Evolutionary conservation across 192 early-diverging fungal genomes (phyloP).

Genomic region (Backusella tuberculispora): DNA sequence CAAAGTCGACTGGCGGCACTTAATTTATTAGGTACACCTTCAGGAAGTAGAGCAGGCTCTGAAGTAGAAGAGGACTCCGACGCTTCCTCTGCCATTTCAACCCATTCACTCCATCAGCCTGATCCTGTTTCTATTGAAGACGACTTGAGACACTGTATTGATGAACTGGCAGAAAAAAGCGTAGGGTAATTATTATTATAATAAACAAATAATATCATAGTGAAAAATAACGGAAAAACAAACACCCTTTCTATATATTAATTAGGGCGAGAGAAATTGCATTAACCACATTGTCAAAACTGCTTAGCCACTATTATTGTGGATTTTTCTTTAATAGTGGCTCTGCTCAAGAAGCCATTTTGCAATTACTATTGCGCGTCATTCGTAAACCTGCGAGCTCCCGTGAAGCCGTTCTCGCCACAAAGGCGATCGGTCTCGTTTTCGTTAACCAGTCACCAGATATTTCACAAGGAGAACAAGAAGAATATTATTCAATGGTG

Average conservation of each 20-base stretch:
- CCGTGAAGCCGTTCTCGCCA: slow-evolving; percentile 1
- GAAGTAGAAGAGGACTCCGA: slow-evolving; percentile 1
- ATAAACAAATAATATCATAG: slow-evolving; percentile 1
- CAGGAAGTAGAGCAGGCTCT: background rate
- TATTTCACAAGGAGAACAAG: slow-evolving; percentile 4
- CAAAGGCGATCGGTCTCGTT: background rate
- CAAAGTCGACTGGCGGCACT: slow-evolving; percentile 1
- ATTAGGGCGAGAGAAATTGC: background rate
- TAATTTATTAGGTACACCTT: background rate
- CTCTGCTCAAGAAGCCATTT: background rate
- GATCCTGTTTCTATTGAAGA: background rate
- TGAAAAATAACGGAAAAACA: background rate
- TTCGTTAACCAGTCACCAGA: slow-evolving; percentile 13
- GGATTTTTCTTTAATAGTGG: background rate
- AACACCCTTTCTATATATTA: background rate
- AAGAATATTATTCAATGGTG: slow-evolving; percentile 1
- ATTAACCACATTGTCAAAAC: background rate
- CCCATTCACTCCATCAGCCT: background rate
- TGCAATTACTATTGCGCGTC: background rate
- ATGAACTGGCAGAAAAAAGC: slow-evolving; percentile 15
- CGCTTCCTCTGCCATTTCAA: background rate
- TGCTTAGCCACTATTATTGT: slow-evolving; percentile 13
- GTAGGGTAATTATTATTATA: background rate
- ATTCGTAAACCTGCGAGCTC: slow-evolving; percentile 5
- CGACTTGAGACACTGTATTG: background rate